phyloP scores from a whole-genome alignment of 148 eudicot genomes.

The Nepenthes gracilis region DNA sequence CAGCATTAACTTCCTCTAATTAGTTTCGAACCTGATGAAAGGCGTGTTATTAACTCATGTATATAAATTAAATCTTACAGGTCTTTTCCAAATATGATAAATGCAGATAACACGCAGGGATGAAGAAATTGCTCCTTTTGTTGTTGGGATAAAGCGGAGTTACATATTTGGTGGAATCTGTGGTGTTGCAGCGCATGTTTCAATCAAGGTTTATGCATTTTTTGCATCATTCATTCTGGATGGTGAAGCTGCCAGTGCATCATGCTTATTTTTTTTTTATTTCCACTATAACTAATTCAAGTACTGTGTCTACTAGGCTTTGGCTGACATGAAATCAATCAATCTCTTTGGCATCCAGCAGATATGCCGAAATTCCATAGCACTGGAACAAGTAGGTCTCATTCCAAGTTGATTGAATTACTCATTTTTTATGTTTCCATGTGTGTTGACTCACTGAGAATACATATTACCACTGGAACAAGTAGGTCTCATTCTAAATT shows the following conservation, averaged over 20 bases:
- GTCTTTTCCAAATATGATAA: constrained; percentile 9
- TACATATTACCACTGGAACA: too few relatives aligned
- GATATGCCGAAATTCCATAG: constrained; percentile 95
- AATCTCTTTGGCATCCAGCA: constrained; percentile 99
- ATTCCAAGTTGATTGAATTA: not conserved
- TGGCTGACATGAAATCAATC: constrained; percentile 81
- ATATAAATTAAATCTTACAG: constrained; percentile 1
- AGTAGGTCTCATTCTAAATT: too few relatives aligned
- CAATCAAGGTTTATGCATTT: constrained; percentile 55
- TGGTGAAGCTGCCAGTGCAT: not conserved
- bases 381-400: constrained; percentile 75
- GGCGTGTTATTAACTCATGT: not conserved
- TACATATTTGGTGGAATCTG: constrained; percentile 97
- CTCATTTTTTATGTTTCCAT: not conserved
- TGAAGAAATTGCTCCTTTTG: constrained; percentile 88
- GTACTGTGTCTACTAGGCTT: constrained; percentile 37
- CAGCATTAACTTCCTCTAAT: too few relatives aligned
- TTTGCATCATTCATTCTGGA: constrained; percentile 7
- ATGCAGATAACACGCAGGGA: constrained; percentile 85
- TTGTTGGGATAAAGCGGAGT: constrained; percentile 64
- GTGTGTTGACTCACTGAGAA: too few relatives aligned
- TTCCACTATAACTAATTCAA: not conserved
- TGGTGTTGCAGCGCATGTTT: constrained; percentile 70
- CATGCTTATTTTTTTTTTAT: not conserved
- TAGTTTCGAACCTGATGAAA: not conserved